Evolutionary conservation across 2,329 filamentous ascomycete genomes (phyloP).

Genomic region (Drechmeria coniospora): DNA sequence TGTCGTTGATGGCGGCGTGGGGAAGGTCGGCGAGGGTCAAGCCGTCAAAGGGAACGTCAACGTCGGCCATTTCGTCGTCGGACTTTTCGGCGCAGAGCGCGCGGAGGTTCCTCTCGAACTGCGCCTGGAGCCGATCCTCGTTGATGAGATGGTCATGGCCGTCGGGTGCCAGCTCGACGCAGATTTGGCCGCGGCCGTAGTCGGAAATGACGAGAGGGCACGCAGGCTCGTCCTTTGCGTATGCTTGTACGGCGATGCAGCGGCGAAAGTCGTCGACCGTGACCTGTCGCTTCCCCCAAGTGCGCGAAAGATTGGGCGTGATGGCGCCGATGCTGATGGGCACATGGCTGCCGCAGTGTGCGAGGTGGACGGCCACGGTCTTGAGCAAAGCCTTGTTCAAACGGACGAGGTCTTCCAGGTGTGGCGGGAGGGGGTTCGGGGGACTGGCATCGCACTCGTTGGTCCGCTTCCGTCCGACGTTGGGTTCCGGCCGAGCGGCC

Average conservation of each 20-base stretch:
- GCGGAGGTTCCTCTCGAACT: constrained; percentile 38
- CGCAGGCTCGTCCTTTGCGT: constrained; percentile 11
- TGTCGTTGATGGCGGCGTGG: constrained; percentile 18
- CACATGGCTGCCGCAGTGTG: constrained; percentile 47
- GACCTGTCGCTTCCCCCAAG: constrained; percentile 60
- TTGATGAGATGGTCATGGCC: constrained; percentile 24
- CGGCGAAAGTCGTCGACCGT: constrained; percentile 49
- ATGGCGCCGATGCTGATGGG: constrained; percentile 50
- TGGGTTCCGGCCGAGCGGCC: constrained; percentile 19
- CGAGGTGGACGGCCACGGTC: constrained; percentile 51
- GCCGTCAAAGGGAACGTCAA: constrained; percentile 32
- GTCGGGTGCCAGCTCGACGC: constrained; percentile 36
- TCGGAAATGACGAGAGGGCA: constrained; percentile 31
- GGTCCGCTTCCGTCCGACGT: constrained; percentile 14
- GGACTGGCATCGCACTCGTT: constrained; percentile 13
- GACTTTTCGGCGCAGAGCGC: constrained; percentile 24
- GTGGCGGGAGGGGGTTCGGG: constrained; percentile 26
- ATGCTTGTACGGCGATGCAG: constrained; percentile 46
- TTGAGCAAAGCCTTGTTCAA: constrained; percentile 54
- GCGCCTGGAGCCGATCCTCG: constrained; percentile 34
- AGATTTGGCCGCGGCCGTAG: constrained; percentile 39
- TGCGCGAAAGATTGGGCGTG: constrained; percentile 44
- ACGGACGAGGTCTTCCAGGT: constrained; percentile 43
- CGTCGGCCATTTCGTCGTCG: constrained; percentile 14
- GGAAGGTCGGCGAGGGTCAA: constrained; percentile 35